A percentile compares a stretch with the other conserved stretches of the same genome.
These are phyloP conservation scores for Trypanosoma cruzi DNA, from an alignment of 208 protist species.

Conservation along the genomic window DNA sequence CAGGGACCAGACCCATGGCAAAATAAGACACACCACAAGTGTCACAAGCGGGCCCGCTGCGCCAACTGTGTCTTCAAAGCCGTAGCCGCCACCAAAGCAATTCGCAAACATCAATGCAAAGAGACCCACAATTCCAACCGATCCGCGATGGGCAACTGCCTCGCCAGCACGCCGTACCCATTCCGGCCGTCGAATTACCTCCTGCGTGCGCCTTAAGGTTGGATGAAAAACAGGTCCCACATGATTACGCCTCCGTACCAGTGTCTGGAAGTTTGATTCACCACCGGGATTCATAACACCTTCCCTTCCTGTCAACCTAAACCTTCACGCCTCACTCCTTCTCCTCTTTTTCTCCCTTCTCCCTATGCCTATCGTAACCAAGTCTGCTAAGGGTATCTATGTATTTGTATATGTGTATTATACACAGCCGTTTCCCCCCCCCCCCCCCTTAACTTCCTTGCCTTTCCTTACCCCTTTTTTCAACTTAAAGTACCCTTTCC, in stretches of 20 bases:
- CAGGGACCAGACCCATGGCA: slow-evolving; percentile 82
- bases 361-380: background rate
- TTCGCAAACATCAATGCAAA: slow-evolving; percentile 83
- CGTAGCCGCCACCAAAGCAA: slow-evolving; percentile 83
- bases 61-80: slow-evolving; percentile 84
- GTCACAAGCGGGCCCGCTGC: slow-evolving; percentile 78
- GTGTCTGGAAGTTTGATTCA: slow-evolving; percentile 8
- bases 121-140: slow-evolving; percentile 56
- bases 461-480: slow-evolving; percentile 25
- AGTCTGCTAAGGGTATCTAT: too few relatives aligned
- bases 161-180: slow-evolving; percentile 76
- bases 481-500: background rate
- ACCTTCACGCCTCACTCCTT: too few relatives aligned
- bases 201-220: slow-evolving; percentile 66
- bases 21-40: slow-evolving; percentile 67
- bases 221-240: slow-evolving; percentile 69
- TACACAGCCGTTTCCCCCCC: too few relatives aligned
- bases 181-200: slow-evolving; percentile 74
- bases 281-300: background rate
- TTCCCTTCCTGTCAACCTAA: too few relatives aligned
- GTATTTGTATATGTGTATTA: too few relatives aligned
- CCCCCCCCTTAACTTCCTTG: slow-evolving; percentile 6
- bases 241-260: slow-evolving; percentile 19
- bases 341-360: slow-evolving; percentile 9
- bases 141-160: slow-evolving; percentile 73